Conservation (phyloP, 2,329 filamentous ascomycete genomes). For the Monosporascus sp. region DNA sequence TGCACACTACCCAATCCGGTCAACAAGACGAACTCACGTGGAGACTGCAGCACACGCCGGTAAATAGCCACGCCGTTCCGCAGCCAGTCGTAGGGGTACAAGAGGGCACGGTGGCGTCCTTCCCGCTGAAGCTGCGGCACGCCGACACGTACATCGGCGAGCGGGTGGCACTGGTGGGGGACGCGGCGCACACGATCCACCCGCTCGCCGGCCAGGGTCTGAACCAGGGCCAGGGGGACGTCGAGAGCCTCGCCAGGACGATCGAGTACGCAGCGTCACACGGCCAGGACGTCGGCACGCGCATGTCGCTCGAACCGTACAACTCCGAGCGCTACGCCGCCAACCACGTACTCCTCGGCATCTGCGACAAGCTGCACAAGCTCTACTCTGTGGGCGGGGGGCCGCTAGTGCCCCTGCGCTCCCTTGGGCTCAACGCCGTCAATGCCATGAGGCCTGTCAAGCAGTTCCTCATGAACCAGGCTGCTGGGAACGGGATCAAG, state of each 20-base stretch:
- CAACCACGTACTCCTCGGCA: constrained; percentile 74
- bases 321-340: constrained; percentile 72
- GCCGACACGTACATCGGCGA: constrained; percentile 91
- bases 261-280: constrained; percentile 73
- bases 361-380: constrained; percentile 87
- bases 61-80: constrained; percentile 52
- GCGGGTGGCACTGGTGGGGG: constrained; percentile 85
- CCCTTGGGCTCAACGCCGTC: constrained; percentile 69
- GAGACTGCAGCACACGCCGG: constrained; percentile 66
- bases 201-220: constrained; percentile 91
- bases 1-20: constrained; percentile 58
- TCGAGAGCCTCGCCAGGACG: constrained; percentile 68
- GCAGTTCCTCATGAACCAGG: constrained; percentile 76
- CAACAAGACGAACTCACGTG: constrained; percentile 77
- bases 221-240: constrained; percentile 88
- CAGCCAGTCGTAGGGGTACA: constrained; percentile 67
- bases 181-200: constrained; percentile 92
- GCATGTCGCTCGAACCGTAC: constrained; percentile 76
- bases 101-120: constrained; percentile 74
- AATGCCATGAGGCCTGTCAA: constrained; percentile 73
- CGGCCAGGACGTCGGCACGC: constrained; percentile 80
- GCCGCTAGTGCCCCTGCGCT: constrained; percentile 74
- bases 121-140: constrained; percentile 86
- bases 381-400: constrained; percentile 77
- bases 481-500: constrained; percentile 45